These are phyloP conservation scores for Aspergillus bertholletiae DNA, from an alignment of 495 filamentous ascomycete species.

Conservation along the genomic window DNA sequence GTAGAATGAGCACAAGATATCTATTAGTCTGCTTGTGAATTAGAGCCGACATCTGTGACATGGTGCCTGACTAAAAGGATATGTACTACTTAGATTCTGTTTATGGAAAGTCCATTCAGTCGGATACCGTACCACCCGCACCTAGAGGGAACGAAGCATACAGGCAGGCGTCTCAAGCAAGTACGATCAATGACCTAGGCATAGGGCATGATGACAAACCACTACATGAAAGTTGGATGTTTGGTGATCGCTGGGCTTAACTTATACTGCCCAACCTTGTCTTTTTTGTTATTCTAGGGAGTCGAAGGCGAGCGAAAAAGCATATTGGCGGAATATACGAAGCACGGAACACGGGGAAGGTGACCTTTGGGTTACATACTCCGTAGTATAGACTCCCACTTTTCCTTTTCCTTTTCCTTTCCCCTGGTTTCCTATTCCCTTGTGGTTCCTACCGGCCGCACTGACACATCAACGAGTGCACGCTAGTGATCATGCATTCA, in stretches of 20 bases:
- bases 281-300: neutral
- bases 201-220: constrained; percentile 1
- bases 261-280: constrained; percentile 1
- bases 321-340: too few species aligned
- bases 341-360: neutral
- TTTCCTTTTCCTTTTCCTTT: neutral
- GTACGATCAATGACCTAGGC: neutral
- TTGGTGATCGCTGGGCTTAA: constrained; percentile 17
- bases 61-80: constrained; percentile 5
- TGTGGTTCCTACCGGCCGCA: too few species aligned
- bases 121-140: neutral
- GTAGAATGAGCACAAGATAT: neutral
- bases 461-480: neutral
- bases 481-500: neutral
- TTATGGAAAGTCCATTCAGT: neutral
- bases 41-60: neutral
- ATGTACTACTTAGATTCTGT: neutral
- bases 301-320: too few species aligned
- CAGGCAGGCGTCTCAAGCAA: neutral
- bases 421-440: too few species aligned
- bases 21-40: constrained; percentile 1
- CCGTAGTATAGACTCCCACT: neutral
- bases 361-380: neutral
- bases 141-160: neutral
- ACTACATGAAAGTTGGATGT: constrained; percentile 13